Base-by-base conservation (phyloP, 768 basidiomycete species). In the Trametes cinnabarina region DNA sequence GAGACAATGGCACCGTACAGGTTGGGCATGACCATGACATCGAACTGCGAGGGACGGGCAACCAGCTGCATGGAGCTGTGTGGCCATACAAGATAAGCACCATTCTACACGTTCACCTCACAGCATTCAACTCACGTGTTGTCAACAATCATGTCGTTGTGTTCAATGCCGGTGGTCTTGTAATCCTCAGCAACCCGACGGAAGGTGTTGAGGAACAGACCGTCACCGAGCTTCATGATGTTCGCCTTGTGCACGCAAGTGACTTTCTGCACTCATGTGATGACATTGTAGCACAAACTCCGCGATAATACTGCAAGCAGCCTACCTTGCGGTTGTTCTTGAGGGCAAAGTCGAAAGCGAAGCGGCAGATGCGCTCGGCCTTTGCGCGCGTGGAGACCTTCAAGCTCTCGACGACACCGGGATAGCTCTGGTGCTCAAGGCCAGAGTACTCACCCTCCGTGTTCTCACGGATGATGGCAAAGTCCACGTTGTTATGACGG, bases 171-270 rank as follows among this genome's bases (percentile, higher is more conserved):
- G 42, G 87, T 80, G 51, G 86, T 87, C 75, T 86, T 90, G 83
- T 98, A 99, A 72, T 98, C 96, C 74, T 98, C 93, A 32, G 94
- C 97, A 58, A 99, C 84, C 59, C 86, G 83, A 66, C 94, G 91
- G 87, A 98, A 99, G 22, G 95, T 98, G 76, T 94, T 95, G 67
- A 98, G 83, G 87, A 98, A 98, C 41, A 99, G 85, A 74, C 97
- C 97, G 69, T 98, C 97, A 73, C 96, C 96, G 66, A 98, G 87
- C 76, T 99, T 99, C 97, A 99, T 99, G 81, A 99, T 99, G 81
- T 98, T 98, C 68, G 97, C 97, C 77, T 99, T 99, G 86, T 99
- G 97, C 43, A 99, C 94, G 70, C 95, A 98, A 40, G 97, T 99
- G 65, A 99, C 96, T 90, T 96, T 98, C 94, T 96, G 50, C 32